Conservation (phyloP, 306 rosid species). For the Senna tora region DNA sequence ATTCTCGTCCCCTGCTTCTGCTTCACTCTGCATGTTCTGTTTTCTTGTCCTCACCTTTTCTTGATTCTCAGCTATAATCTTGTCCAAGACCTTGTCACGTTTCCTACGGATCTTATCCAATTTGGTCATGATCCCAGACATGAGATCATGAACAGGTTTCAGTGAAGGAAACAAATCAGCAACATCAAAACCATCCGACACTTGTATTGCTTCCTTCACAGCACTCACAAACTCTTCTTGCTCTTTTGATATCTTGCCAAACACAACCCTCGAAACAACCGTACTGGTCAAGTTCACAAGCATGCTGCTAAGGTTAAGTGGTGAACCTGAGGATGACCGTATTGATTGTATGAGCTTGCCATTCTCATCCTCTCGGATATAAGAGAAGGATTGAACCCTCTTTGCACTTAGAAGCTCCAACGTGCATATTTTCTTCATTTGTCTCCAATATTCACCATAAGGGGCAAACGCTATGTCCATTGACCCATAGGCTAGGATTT, state of each 20-base stretch:
- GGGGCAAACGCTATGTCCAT: slow-evolving; percentile 33
- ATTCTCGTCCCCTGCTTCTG: slow-evolving; percentile 27
- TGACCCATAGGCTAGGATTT: background rate
- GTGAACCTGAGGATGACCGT: slow-evolving; percentile 4
- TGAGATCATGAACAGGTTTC: background rate
- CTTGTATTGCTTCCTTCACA: background rate
- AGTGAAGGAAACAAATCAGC: slow-evolving; percentile 24
- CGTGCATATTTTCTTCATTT: slow-evolving; percentile 38
- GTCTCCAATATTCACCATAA: slow-evolving; percentile 42
- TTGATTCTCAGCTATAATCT: background rate
- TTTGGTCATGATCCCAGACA: background rate
- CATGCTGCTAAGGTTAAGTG: slow-evolving; percentile 25
- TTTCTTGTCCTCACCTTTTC: background rate
- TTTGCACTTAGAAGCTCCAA: slow-evolving; percentile 37
- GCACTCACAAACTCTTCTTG: background rate
- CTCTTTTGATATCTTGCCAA: slow-evolving; percentile 19
- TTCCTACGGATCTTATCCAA: background rate
- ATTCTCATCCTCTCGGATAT: slow-evolving; percentile 42
- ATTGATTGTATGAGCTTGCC: slow-evolving; percentile 25
- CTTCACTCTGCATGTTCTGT: background rate
- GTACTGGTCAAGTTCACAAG: background rate
- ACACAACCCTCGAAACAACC: background rate
- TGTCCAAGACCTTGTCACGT: slow-evolving; percentile 1
- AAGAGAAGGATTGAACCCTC: slow-evolving; percentile 35
- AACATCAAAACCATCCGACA: background rate